These are phyloP conservation scores for Beauveria caledonica DNA, from an alignment of 2,329 filamentous ascomycete genomes.

Conservation along the genomic window DNA sequence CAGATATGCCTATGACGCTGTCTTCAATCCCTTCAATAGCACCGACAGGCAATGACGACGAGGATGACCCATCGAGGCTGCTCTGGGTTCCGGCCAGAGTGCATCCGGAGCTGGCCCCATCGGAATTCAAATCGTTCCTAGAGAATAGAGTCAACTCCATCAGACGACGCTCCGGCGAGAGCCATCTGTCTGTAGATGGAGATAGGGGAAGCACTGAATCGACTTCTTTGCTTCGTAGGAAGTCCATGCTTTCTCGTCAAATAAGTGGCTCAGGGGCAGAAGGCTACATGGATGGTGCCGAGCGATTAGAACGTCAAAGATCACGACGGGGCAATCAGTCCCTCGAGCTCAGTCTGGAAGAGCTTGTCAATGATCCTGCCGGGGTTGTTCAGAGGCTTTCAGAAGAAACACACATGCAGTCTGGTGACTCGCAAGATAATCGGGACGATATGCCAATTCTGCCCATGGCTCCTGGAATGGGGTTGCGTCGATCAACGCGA, in stretches of 20 bases:
- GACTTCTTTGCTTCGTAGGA: conserved; percentile 70
- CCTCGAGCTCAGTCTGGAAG: conserved; percentile 65
- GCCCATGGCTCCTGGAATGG: conserved; percentile 66
- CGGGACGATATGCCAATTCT: conserved; percentile 78
- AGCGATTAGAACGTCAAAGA: conserved; percentile 65
- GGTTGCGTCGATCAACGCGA: conserved; percentile 79
- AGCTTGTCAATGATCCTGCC: conserved; percentile 72
- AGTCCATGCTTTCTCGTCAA: conserved; percentile 90
- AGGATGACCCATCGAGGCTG: conserved; percentile 78
- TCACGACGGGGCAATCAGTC: conserved; percentile 49
- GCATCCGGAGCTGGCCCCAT: conserved; percentile 89
- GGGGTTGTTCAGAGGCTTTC: conserved; percentile 62
- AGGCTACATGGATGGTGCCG: conserved; percentile 76
- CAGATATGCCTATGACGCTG: conserved; percentile 62
- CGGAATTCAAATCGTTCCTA: conserved; percentile 93
- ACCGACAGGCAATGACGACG: conserved; percentile 65
- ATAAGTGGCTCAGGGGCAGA: conserved; percentile 53
- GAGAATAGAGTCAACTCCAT: conserved; percentile 90
- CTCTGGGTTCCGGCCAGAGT: conserved; percentile 95
- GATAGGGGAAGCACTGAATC: conserved; percentile 44
- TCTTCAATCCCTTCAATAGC: conserved; percentile 66
- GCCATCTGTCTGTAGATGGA: conserved; percentile 49
- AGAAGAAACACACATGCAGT: conserved; percentile 43
- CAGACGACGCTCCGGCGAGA: conserved; percentile 71
- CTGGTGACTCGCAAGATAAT: conserved; percentile 33